A percentile compares a stretch with the other conserved stretches of the same genome.
These are phyloP conservation scores for Ligustrum vulgare DNA, from an alignment of 257 asterid genomes.

Conservation along the genomic window DNA sequence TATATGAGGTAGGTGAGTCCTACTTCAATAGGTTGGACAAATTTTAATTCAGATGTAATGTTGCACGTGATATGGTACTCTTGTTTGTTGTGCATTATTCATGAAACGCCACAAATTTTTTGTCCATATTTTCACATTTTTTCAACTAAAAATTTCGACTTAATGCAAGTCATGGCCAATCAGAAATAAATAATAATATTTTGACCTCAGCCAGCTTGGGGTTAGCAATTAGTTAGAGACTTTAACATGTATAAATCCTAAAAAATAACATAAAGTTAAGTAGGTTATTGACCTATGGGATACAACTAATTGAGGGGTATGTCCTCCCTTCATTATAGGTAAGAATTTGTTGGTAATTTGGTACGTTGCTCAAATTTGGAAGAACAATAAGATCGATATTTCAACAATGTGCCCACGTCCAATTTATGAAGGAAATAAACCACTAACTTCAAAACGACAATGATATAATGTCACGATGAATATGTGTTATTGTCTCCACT, in stretches of 20 bases:
- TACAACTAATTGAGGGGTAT: neutral
- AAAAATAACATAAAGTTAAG: neutral
- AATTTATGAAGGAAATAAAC: too few relatives aligned
- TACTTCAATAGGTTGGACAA: constrained; percentile 24
- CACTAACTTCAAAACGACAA: too few relatives aligned
- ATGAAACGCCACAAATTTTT: neutral
- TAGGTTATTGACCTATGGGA: neutral
- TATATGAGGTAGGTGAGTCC: constrained; percentile 13
- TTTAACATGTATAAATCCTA: neutral
- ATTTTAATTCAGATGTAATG: constrained; percentile 25
- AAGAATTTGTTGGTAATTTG: neutral
- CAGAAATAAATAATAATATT: neutral
- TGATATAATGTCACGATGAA: too few relatives aligned
- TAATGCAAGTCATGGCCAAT: neutral
- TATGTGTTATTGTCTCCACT: too few relatives aligned
- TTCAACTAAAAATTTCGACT: neutral
- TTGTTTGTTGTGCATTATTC: neutral
- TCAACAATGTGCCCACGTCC: too few relatives aligned
- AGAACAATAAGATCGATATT: too few relatives aligned
- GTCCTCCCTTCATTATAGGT: neutral
- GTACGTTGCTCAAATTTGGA: neutral
- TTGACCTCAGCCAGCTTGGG: neutral
- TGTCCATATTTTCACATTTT: neutral
- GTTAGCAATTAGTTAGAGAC: neutral
- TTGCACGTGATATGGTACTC: constrained; percentile 36